Evolutionary conservation across 768 basidiomycete species (phyloP).

Genomic region (Terana coerulea): DNA sequence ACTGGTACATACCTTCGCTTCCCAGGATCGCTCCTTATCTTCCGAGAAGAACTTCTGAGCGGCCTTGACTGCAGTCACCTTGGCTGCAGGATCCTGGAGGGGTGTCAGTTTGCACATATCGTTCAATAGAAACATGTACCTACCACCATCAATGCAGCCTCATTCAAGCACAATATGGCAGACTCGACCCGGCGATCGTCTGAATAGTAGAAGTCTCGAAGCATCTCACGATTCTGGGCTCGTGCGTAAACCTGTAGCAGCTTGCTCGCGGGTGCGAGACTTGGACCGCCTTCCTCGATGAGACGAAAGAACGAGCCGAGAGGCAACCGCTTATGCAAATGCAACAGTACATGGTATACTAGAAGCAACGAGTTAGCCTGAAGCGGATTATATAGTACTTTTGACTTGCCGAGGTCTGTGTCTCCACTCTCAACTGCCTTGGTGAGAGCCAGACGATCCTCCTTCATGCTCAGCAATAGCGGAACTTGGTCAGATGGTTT

Average conservation of each 20-base stretch:
- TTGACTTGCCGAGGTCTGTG: constrained; percentile 77
- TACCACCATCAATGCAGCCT: constrained; percentile 67
- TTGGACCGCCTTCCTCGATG: constrained; percentile 84
- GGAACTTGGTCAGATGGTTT: constrained; percentile 92
- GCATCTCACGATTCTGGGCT: constrained; percentile 87
- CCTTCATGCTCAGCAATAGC: constrained; percentile 89
- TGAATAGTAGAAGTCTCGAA: constrained; percentile 96
- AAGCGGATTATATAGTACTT: neutral
- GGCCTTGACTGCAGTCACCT: constrained; percentile 66
- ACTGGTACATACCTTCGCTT: constrained; percentile 65
- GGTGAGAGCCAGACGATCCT: constrained; percentile 79
- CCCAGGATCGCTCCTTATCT: constrained; percentile 88
- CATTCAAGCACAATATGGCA: constrained; percentile 84
- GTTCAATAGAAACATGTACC: constrained; percentile 13
- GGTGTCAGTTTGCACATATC: neutral
- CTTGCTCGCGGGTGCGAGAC: constrained; percentile 68
- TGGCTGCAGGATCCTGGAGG: constrained; percentile 65
- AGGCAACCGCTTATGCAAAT: constrained; percentile 76
- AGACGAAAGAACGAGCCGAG: constrained; percentile 93
- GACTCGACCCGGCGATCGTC: constrained; percentile 94
- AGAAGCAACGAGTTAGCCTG: neutral
- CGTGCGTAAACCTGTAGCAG: constrained; percentile 87
- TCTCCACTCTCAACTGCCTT: constrained; percentile 96
- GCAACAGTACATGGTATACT: constrained; percentile 94
- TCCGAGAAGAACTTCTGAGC: constrained; percentile 94